Percentiles rank a stretch among this genome's conserved stretches.
Conservation (phyloP, 2,329 filamentous ascomycete genomes). For the Leptographium galeiforme region DNA sequence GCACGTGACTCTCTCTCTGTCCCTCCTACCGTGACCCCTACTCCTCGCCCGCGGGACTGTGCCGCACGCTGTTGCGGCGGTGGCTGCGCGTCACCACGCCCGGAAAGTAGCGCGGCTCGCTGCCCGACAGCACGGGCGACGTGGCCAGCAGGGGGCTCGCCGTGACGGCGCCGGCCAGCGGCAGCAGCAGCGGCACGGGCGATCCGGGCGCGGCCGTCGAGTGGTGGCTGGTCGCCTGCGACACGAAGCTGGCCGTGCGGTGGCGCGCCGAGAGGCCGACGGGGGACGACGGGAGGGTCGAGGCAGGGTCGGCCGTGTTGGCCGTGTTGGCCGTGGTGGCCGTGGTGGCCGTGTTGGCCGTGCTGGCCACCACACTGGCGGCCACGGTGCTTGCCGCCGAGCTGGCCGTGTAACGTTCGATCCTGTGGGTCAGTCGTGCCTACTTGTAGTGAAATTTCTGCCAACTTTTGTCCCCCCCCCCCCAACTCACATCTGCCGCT, state of each 20-base stretch:
- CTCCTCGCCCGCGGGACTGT: constrained; percentile 8
- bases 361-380: too few species aligned
- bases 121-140: constrained; percentile 34
- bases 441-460: too few species aligned
- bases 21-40: too few species aligned
- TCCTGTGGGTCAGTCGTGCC: constrained; percentile 18
- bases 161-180: not conserved
- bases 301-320: not conserved
- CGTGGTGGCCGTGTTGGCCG: not conserved
- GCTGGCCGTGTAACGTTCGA: constrained; percentile 25
- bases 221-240: not conserved
- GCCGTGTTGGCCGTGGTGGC: not conserved
- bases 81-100: constrained; percentile 48
- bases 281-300: too few species aligned
- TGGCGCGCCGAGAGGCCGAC: too few species aligned
- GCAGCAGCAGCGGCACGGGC: not conserved
- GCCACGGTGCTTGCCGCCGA: too few species aligned
- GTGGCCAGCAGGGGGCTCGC: not conserved
- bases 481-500: constrained; percentile 62
- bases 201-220: not conserved
- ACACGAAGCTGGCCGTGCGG: not conserved
- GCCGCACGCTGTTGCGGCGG: constrained; percentile 28
- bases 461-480: too few species aligned
- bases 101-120: constrained; percentile 58
- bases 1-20: not conserved